Evolutionary conservation across 768 basidiomycete genomes (phyloP).

Genomic region (Gelatoporia subvermispora): DNA sequence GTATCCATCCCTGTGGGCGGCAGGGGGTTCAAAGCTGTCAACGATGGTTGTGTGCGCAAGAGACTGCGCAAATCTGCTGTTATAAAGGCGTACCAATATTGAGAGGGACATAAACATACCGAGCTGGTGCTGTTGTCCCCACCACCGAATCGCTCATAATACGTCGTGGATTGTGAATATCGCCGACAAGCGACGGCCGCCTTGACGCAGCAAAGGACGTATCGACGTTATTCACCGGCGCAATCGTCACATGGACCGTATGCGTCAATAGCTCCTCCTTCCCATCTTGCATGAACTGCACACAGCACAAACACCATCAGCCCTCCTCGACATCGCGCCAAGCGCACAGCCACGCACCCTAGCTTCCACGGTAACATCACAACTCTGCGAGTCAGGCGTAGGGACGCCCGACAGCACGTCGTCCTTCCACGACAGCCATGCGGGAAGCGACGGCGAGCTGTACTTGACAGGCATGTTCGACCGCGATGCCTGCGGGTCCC

Average conservation of each 20-base stretch:
- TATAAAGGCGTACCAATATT: neutral
- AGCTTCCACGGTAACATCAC: slow-evolving; percentile 71
- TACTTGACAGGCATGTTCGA: slow-evolving; percentile 76
- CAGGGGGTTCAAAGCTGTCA: slow-evolving; percentile 29
- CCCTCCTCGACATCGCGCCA: slow-evolving; percentile 1
- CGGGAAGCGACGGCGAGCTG: slow-evolving; percentile 73
- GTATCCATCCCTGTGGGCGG: slow-evolving; percentile 41
- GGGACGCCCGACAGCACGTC: slow-evolving; percentile 81
- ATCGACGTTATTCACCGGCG: slow-evolving; percentile 55
- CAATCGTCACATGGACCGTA: slow-evolving; percentile 67
- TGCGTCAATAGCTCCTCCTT: slow-evolving; percentile 64
- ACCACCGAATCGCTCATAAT: slow-evolving; percentile 35
- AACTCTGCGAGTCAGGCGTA: slow-evolving; percentile 67
- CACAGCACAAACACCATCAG: slow-evolving; percentile 3
- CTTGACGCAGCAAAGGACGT: slow-evolving; percentile 38
- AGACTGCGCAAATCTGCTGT: slow-evolving; percentile 14
- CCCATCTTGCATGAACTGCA: slow-evolving; percentile 67
- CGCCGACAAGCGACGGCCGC: slow-evolving; percentile 44
- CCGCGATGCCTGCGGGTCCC: slow-evolving; percentile 93
- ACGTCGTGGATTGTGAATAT: slow-evolving; percentile 36
- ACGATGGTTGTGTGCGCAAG: slow-evolving; percentile 27
- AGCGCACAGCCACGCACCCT: slow-evolving; percentile 43
- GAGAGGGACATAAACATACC: slow-evolving; percentile 21
- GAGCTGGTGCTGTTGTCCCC: slow-evolving; percentile 26
- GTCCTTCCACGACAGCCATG: slow-evolving; percentile 87